phyloP scores from a whole-genome alignment of 1,139 yeast species.

The Citeromyces hawaiiensis region DNA sequence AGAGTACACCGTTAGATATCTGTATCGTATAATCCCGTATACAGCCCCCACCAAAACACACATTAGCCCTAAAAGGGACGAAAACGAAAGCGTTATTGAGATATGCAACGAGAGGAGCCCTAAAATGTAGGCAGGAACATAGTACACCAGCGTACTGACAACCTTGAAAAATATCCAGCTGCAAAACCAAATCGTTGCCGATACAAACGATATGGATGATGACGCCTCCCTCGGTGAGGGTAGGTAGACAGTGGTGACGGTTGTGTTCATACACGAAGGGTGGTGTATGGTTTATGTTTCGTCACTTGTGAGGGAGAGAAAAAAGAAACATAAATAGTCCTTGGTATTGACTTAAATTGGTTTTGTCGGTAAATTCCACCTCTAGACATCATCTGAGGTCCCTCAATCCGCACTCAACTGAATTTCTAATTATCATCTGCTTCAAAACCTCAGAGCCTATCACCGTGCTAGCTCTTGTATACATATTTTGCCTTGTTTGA shows the following conservation, averaged over 20 bases:
- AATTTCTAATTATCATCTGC: too few species aligned
- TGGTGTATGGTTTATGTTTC: too few species aligned
- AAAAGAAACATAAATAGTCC: too few species aligned
- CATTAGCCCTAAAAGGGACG: constrained; percentile 12
- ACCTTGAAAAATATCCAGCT: constrained; percentile 7
- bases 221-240: constrained; percentile 4
- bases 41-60: constrained; percentile 11
- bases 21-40: constrained; percentile 31
- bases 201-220: constrained; percentile 4
- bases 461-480: too few species aligned
- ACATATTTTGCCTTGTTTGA: too few species aligned
- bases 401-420: too few species aligned
- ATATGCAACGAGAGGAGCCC: constrained; percentile 12
- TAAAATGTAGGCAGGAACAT: constrained; percentile 9
- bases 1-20: constrained; percentile 36
- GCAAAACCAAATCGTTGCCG: constrained; percentile 9
- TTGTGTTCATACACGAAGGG: too few species aligned
- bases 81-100: constrained; percentile 15
- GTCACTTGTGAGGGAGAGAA: too few species aligned
- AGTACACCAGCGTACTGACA: constrained; percentile 7
- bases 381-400: too few species aligned
- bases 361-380: too few species aligned
- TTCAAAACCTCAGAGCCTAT: too few species aligned
- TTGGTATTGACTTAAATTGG: too few species aligned
- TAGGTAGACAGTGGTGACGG: neutral